Evolutionary conservation across 306 rosid genomes (phyloP).

Genomic region (Trifolium fragiferum): DNA sequence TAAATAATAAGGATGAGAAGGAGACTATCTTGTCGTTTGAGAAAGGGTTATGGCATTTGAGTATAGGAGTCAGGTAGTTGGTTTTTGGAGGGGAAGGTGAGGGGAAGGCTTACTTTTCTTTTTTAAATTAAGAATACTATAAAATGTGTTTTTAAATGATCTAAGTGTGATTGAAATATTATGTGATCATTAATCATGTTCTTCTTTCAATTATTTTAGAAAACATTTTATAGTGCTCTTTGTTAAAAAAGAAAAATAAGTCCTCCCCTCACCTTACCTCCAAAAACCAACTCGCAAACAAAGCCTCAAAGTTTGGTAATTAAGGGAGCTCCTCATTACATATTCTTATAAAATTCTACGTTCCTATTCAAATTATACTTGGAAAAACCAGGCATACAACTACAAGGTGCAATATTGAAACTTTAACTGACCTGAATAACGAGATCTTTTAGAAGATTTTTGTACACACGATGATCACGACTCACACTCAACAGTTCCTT

Average conservation of each 20-base stretch:
- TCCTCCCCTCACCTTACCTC: too few species aligned
- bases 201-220: too few species aligned
- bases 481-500: conserved; percentile 81
- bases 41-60: not conserved
- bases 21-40: not conserved
- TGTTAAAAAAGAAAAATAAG: too few species aligned
- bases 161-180: too few species aligned
- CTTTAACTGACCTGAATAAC: conserved; percentile 75
- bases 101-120: too few species aligned
- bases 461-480: conserved; percentile 60
- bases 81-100: too few species aligned
- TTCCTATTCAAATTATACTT: not conserved
- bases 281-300: too few species aligned
- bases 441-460: conserved; percentile 71
- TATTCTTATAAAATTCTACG: not conserved
- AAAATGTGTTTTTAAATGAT: too few species aligned
- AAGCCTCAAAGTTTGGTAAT: not conserved
- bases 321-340: not conserved
- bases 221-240: too few species aligned
- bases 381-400: not conserved
- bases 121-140: too few species aligned
- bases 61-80: not conserved
- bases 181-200: too few species aligned
- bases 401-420: not conserved
- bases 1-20: not conserved